These are phyloP conservation scores for Alternaria triticimaculans DNA, from an alignment of 2,329 filamentous ascomycete species.

Conservation along the genomic window DNA sequence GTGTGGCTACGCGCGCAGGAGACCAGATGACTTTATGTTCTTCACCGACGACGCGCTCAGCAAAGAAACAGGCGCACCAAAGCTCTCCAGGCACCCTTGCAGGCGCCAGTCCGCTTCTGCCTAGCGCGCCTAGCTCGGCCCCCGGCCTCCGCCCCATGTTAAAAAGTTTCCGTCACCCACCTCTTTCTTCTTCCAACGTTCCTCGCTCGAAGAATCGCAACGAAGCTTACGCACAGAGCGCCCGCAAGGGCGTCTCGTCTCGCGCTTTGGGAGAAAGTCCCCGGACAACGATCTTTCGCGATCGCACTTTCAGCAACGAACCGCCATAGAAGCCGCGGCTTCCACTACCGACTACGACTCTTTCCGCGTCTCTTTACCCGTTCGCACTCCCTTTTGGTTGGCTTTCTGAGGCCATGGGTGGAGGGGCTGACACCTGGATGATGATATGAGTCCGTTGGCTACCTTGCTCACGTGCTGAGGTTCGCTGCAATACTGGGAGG, in stretches of 20 bases:
- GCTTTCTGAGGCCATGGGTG: conserved; percentile 25
- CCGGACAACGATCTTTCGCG: conserved; percentile 75
- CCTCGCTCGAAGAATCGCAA: conserved; percentile 99
- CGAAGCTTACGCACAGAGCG: conserved; percentile 93
- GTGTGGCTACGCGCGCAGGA: conserved; percentile 4
- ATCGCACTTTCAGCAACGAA: conserved; percentile 87
- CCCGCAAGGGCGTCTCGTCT: conserved; percentile 43
- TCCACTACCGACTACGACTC: conserved; percentile 56
- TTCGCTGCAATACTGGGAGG: conserved; percentile 33
- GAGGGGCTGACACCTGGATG: conserved; percentile 68
- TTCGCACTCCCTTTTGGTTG: conserved; percentile 56
- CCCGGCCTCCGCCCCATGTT: conserved; percentile 22
- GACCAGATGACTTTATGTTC: conserved; percentile 18
- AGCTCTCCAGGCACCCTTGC: conserved; percentile 39
- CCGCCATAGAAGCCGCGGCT: conserved; percentile 99
- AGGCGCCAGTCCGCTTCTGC: conserved; percentile 32
- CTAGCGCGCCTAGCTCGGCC: conserved; percentile 35
- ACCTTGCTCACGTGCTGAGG: conserved; percentile 34
- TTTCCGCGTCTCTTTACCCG: conserved; percentile 58
- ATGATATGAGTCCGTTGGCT: conserved; percentile 86
- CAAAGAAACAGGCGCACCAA: conserved; percentile 28
- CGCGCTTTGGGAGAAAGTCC: conserved; percentile 99
- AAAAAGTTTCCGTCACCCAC: conserved; percentile 27
- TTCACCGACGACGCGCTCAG: conserved; percentile 22
- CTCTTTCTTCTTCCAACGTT: conserved; percentile 63